Percentiles rank a stretch among this genome's conserved stretches.
phyloP scores from a whole-genome alignment of 768 basidiomycete genomes.

The Tricholoma terreum region DNA sequence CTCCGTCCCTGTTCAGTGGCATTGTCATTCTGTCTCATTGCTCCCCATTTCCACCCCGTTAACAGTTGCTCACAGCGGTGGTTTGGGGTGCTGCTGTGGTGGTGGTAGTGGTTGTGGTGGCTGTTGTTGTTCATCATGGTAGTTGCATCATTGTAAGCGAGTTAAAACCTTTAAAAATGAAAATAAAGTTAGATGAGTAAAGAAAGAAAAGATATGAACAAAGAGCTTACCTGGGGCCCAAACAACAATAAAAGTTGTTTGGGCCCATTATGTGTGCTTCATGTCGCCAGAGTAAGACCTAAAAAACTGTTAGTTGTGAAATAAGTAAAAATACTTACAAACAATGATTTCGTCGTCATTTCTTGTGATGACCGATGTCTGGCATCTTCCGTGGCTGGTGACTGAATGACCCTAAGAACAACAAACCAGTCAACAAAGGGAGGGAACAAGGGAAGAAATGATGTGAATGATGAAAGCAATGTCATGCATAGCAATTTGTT shows the following conservation, averaged over 20 bases:
- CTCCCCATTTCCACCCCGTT: background rate
- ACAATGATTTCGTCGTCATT: background rate
- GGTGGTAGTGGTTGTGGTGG: background rate
- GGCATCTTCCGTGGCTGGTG: no score
- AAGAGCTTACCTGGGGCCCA: background rate
- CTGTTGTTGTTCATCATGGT: background rate
- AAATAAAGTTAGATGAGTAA: background rate
- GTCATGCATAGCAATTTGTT: no score
- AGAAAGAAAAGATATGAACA: background rate
- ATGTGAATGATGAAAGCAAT: no score
- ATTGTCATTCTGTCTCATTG: background rate
- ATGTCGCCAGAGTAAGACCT: background rate
- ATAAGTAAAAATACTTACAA: background rate
- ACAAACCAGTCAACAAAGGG: no score
- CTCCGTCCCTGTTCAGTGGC: background rate
- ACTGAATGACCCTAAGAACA: no score
- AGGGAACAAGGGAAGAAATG: no score
- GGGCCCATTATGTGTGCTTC: background rate
- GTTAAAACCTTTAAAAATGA: background rate
- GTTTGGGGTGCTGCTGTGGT: no score
- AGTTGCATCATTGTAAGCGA: no score
- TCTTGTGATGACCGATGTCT: no score
- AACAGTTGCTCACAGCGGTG: no score
- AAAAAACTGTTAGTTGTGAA: background rate
- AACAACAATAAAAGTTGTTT: background rate